These are phyloP conservation scores for Starmerella davenportii DNA, from an alignment of 805 yeast genomes.

Conservation along the genomic window DNA sequence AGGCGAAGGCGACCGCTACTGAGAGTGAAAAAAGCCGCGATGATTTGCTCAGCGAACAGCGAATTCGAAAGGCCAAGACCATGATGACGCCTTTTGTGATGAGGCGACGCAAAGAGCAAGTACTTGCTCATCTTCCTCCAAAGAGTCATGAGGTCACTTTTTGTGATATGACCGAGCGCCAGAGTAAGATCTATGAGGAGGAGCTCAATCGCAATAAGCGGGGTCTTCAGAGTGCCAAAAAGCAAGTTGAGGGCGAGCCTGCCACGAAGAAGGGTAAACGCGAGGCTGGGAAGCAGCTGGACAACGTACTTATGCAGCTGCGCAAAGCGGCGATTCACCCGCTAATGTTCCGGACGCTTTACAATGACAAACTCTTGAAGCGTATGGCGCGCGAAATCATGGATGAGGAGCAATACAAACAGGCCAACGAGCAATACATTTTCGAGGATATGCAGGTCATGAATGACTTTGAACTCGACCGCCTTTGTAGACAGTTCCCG, in stretches of 20 bases:
- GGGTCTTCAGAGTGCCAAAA: constrained; percentile 15
- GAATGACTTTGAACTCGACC: constrained; percentile 78
- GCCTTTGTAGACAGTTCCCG: constrained; percentile 56
- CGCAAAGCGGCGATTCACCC: constrained; percentile 93
- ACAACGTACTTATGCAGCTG: constrained; percentile 69
- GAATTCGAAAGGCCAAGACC: constrained; percentile 80
- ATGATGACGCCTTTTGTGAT: constrained; percentile 98
- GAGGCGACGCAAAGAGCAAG: constrained; percentile 83
- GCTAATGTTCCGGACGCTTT: constrained; percentile 52
- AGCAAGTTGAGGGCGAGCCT: constrained; percentile 19
- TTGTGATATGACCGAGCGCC: constrained; percentile 40
- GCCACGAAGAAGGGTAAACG: constrained; percentile 16
- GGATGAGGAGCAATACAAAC: constrained; percentile 58
- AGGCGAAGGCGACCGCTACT: constrained; percentile 46
- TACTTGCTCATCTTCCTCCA: constrained; percentile 69
- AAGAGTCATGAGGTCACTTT: constrained; percentile 46
- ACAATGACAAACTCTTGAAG: constrained; percentile 35
- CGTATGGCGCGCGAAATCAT: constrained; percentile 64
- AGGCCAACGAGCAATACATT: constrained; percentile 62
- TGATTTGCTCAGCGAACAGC: constrained; percentile 62
- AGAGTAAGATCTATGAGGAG: constrained; percentile 45
- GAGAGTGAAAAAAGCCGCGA: constrained; percentile 15
- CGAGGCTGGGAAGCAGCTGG: constrained; percentile 29
- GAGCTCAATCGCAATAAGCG: constrained; percentile 28
- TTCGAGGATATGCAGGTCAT: constrained; percentile 88